These are phyloP conservation scores for Vitis rupestris DNA, from an alignment of 164 flowering plant genomes.

Conservation along the genomic window DNA sequence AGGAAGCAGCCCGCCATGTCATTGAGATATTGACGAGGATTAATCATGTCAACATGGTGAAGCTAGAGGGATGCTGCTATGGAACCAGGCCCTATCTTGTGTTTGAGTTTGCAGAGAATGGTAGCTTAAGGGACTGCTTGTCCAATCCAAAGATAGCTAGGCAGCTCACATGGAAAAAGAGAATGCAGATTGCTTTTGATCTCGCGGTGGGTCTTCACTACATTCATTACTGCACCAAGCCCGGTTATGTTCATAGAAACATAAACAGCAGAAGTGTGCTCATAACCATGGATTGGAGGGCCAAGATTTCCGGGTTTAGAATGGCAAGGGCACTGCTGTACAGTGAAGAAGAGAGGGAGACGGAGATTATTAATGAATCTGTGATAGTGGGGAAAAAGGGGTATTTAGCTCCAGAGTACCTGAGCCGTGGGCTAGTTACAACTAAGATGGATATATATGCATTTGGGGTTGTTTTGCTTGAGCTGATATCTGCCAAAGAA, in stretches of 20 bases:
- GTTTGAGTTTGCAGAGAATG: constrained; percentile 51
- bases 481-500: constrained; percentile 58
- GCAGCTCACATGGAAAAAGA: constrained; percentile 41
- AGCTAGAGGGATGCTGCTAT: constrained; percentile 49
- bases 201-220: constrained; percentile 62
- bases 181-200: constrained; percentile 60
- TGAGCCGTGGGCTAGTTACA: constrained; percentile 29
- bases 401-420: constrained; percentile 54
- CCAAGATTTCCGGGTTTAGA: constrained; percentile 48
- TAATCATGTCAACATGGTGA: constrained; percentile 60
- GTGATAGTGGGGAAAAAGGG: constrained; percentile 31
- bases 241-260: constrained; percentile 47
- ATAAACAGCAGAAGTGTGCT: constrained; percentile 46
- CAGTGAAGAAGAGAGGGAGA: constrained; percentile 11
- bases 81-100: constrained; percentile 47
- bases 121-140: constrained; percentile 53
- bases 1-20: constrained; percentile 34
- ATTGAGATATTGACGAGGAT: constrained; percentile 52
- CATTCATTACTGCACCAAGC: constrained; percentile 56
- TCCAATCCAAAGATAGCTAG: constrained; percentile 16
- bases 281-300: constrained; percentile 53
- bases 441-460: constrained; percentile 57
- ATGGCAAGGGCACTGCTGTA: constrained; percentile 25
- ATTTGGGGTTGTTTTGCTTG: constrained; percentile 64
- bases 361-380: constrained; percentile 23